These are phyloP conservation scores for Porphyrellus cyaneotinctus DNA, from an alignment of 768 basidiomycete species.

Conservation along the genomic window DNA sequence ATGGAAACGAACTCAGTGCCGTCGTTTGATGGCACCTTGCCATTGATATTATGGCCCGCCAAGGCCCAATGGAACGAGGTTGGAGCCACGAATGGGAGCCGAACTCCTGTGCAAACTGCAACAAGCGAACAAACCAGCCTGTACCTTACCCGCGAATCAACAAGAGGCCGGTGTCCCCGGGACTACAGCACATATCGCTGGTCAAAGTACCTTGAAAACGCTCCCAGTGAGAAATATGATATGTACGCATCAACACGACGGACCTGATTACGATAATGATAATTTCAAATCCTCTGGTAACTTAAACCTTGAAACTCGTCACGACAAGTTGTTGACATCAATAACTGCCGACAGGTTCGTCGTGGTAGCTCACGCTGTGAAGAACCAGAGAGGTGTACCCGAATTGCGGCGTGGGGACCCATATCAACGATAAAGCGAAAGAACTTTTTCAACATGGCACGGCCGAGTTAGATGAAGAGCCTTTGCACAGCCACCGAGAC, in stretches of 20 bases:
- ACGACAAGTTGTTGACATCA: background rate
- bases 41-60: background rate
- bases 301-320: background rate
- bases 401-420: background rate
- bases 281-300: no score
- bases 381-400: background rate
- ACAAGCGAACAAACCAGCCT: background rate
- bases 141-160: no score
- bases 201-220: background rate
- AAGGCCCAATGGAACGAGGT: background rate
- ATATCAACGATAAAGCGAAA: no score
- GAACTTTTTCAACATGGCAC: no score
- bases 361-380: background rate
- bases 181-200: background rate
- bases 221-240: no score
- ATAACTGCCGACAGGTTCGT: no score
- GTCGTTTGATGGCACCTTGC: background rate
- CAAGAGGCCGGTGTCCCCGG: no score
- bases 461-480: no score
- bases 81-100: background rate
- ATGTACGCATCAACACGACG: no score
- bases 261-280: no score
- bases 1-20: background rate
- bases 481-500: no score
- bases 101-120: background rate